A percentile compares a stretch with the other conserved stretches of the same genome.
Evolutionary conservation across 805 yeast species (phyloP).

Genomic region (Schizosaccharomyces pombe): ASM294v3 CU329670.1:3286501-3287000

Average conservation of each 20-base stretch:
- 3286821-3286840: not conserved
- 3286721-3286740: not conserved
- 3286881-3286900: not conserved
- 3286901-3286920: constrained; percentile 1
- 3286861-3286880: constrained; percentile 2
- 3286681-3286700: not conserved
- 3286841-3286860: constrained; percentile 3
- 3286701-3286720: not conserved
- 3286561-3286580: too few species aligned
- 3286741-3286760: not conserved
- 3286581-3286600: not conserved
- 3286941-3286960: not conserved
- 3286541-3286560: too few species aligned
- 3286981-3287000: not conserved
- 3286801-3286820: not conserved
- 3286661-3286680: not conserved
- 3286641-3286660: constrained; percentile 1
- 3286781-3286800: not conserved
- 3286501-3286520: too few species aligned
- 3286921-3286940: not conserved
- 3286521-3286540: too few species aligned
- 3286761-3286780: not conserved
- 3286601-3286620: constrained; percentile 2
- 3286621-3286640: not conserved
- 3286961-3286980: not conserved